Evolutionary conservation across 2,329 filamentous ascomycete species (phyloP), one percentile per base, ranked within the genome.

Genomic region (Fusarium succisae): DNA sequence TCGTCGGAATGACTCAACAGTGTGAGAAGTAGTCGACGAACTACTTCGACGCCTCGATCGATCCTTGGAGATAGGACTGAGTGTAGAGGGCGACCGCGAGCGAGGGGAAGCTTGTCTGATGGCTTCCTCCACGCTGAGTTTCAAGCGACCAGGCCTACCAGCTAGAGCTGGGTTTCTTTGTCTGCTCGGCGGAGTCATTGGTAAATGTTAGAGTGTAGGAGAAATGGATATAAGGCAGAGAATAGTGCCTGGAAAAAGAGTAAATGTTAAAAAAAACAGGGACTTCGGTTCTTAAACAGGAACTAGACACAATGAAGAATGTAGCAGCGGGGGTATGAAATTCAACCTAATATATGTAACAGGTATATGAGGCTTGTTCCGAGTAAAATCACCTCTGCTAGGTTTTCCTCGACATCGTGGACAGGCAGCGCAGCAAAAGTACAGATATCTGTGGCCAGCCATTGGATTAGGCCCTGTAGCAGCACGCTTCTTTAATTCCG

Each of bases 1-100:
- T 30, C n/a, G 41, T n/a, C 41, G 35, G 14, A 53, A 57, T 28
- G 43, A 41, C 13, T 54, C 63, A 39, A 38, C 3, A 26, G 24
- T 30, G 11, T 35, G 26, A 30, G 71, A 58, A 39, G 22, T 11
- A 30, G 30, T 53, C 35, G 60, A 71, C 6, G 70, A 57, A 30
- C 57, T 69, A 18, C 70, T 70, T 20, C 41, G 56, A 44, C 56
- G 69, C 45, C 69, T 72, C 26, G 38, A 15, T 57, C 69, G 55
- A 45, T 26, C 17, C 24, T 55, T 57, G 24, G 43, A 43, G 17
- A 69, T 61, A 15, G 70, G 69, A 61, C 70, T 73, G 37, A 73
- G 59, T n/a, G 56, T 62, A n/a, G 53, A 50, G 17, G 72, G 63
- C 22, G 72, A 75, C 39, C 59, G 61, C 17, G 65, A 75, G 30